Evolutionary conservation across 495 filamentous ascomycete genomes (phyloP).

Genomic region (Oleoguttula mirabilis): DNA sequence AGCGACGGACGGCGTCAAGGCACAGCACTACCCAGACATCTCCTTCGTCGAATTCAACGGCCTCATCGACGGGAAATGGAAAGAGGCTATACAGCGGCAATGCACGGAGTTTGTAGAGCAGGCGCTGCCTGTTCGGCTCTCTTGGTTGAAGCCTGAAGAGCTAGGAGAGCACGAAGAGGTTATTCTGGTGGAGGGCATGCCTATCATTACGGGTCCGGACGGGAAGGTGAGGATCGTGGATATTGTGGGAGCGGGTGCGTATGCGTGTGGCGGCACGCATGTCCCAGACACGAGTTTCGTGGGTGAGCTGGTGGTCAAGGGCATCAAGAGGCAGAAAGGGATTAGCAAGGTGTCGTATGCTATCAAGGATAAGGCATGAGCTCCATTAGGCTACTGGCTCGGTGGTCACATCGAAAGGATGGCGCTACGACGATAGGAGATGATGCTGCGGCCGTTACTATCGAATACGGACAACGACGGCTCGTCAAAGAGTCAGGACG

Average conservation of each 20-base stretch:
- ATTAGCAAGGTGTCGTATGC: conserved; percentile 40
- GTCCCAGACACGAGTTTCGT: conserved; percentile 40
- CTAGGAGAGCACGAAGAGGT: conserved; percentile 25
- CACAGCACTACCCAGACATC: conserved; percentile 47
- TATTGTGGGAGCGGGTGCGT: conserved; percentile 43
- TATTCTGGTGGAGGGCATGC: conserved; percentile 1
- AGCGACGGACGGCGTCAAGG: conserved; percentile 48
- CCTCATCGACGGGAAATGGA: conserved; percentile 44
- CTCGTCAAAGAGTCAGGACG: too few species aligned
- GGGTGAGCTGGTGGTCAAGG: conserved; percentile 44
- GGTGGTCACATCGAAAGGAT: too few species aligned
- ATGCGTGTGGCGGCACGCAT: conserved; percentile 52
- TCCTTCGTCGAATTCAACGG: conserved; percentile 47
- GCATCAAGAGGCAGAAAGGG: conserved; percentile 44
- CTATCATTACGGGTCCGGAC: conserved; percentile 22
- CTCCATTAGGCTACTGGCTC: too few species aligned
- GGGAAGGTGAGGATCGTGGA: conserved; percentile 38
- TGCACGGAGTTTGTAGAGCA: conserved; percentile 37
- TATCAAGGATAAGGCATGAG: conserved; percentile 1
- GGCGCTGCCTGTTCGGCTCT: conserved; percentile 41
- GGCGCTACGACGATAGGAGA: too few species aligned
- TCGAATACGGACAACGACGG: too few species aligned
- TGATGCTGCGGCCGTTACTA: too few species aligned
- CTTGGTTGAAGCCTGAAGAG: conserved; percentile 46
- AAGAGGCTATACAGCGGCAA: conserved; percentile 41